Evolutionary conservation across 164 flowering plant genomes (phyloP), one percentile per base, ranked within the genome.

Genomic region (Magnolia kwangsiensis): DNA sequence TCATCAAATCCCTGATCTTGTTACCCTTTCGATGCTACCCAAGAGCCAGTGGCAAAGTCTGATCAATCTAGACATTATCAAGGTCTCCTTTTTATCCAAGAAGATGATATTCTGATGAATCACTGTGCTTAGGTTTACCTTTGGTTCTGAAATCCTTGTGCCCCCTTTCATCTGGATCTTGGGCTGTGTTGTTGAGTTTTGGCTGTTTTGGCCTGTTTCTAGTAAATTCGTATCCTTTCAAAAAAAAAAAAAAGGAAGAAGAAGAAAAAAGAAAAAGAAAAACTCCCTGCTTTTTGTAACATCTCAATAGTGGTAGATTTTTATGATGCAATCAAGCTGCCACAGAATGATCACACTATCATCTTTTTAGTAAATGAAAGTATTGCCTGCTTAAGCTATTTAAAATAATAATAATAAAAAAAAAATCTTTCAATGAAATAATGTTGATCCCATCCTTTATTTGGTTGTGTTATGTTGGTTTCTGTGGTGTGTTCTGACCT

Each of bases 1-100:
- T 72, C 74, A 79, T 73, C 90, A 89, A 78, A 90, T 96, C 8
- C 98, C 98, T 4, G 97, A 93, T 80, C 88, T 96, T 31, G 91
- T 94, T 67, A 93, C 99, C n/a, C 92, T 96, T 58, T 94, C 99
- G 14, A 71, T 96, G 73, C 81, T 96, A 85, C 98, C 99, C 45
- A 94, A 89, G 85, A 91, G 92, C 82, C 99, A 94, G 77, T 96
- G 99, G 99, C 98, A 94, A 80, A 88, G 96, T 82, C 83, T 96
- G 84, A 81, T 96, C 82, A 92, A 92, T 81, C 76, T 96, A 71
- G 99, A 96, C 76, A 89, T 90, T 50, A 96, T 96, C 83, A 96
- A 96, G 97, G 97, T 86, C 63, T 73, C 31, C 69, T 4, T 45
- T 69, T 20, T 29, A 16, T 10, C 49, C 14, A 3, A 27, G 8